Conservation (phyloP, 139 green algal genomes). For the Volvox africanus region DNA sequence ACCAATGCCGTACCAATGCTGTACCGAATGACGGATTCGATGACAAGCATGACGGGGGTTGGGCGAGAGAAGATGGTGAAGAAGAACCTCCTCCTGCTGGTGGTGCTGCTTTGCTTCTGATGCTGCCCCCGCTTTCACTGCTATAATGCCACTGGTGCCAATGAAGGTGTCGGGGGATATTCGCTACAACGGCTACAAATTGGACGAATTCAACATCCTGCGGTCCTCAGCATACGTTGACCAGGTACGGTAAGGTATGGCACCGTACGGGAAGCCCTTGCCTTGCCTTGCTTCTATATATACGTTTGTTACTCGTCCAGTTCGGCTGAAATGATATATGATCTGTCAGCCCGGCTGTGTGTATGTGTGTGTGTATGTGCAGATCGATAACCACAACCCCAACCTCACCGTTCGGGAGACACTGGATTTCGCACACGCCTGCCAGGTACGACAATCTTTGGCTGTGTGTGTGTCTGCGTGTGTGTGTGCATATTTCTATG, state of each 20-base stretch:
- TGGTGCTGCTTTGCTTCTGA: too few relatives aligned
- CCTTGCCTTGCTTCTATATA: too few relatives aligned
- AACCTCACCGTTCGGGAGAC: constrained; percentile 55
- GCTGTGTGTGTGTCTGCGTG: too few relatives aligned
- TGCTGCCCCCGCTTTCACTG: too few relatives aligned
- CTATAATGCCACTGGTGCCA: too few relatives aligned
- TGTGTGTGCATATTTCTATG: too few relatives aligned
- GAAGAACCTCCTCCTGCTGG: too few relatives aligned
- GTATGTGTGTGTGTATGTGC: background rate
- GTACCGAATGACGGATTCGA: too few relatives aligned
- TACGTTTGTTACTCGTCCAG: too few relatives aligned
- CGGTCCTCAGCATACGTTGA: constrained; percentile 51
- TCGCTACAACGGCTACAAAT: constrained; percentile 39
- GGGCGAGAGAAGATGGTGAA: background rate
- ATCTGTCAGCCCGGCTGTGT: background rate
- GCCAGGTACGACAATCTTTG: constrained; percentile 10
- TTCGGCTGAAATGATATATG: background rate
- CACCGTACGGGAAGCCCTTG: too few relatives aligned
- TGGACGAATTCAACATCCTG: constrained; percentile 43
- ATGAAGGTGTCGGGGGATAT: constrained; percentile 40
- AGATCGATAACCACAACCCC: constrained; percentile 53
- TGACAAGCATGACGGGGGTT: too few relatives aligned
- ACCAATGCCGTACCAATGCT: too few relatives aligned
- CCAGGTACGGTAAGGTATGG: constrained; percentile 24
- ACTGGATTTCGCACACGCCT: constrained; percentile 51